Evolutionary conservation across 2,329 filamentous ascomycete species (phyloP), one percentile per base, ranked within the genome.

Genomic region (Fusarium agapanthi): DNA sequence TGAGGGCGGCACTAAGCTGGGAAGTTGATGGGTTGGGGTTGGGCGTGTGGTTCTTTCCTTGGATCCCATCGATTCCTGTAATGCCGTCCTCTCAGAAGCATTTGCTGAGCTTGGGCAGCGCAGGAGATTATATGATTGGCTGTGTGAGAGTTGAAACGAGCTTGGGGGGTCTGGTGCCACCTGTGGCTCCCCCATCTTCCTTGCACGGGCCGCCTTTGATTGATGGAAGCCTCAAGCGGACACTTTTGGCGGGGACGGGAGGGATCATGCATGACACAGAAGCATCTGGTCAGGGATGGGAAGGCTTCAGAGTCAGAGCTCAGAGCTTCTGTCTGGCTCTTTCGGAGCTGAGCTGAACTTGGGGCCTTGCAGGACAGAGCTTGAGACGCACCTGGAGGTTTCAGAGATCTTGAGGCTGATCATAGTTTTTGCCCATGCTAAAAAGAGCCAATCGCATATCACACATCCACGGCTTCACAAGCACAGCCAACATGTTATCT

Each of bases 81-180:
- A 53, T 67, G 73, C 41, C 41, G 32, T 58, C 56, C 65, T 58
- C 47, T 61, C 40, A 65, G 38, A 50, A 44, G 53, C 40, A 37
- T 58, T 67, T 32, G 22, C 55, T 59, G n/a, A 26, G 38, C 26
- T 69, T 65, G 67, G 69, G 73, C 32, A 61, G 26, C 20, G 37
- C 26, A 68, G 64, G 64, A 71, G 73, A 75, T 72, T 76, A 80
- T 77, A 78, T 80, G 77, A 81, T 81, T 81, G 80, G 80, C 70
- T 71, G 69, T 34, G 14, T 67, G 43, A 45, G 66, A 68, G 61
- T 48, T 64, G 73, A 67, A 71, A 61, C 54, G 41, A 56, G 34
- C 56, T 59, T 58, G 61, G 65, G 55, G 55, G 56, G 70, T 72
- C 69, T 67, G 54, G 61, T 70, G 71, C 74, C 56, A 67, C 67